These are phyloP conservation scores for Orobanche coerulescens DNA, from an alignment of 257 asterid genomes.

Conservation along the genomic window DNA sequence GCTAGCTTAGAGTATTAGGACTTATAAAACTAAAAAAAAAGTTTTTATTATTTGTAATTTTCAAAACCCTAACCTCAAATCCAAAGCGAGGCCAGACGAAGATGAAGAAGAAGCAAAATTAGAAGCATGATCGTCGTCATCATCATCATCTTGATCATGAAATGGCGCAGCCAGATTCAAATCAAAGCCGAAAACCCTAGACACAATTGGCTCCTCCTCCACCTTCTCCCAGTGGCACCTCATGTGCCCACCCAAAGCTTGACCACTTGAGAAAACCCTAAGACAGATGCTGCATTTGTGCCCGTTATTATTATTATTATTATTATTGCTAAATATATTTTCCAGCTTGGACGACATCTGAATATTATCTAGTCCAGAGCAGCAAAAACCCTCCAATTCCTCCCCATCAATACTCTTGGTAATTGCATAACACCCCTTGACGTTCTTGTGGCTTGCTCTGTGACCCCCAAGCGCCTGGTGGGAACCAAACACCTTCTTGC, in stretches of 20 bases:
- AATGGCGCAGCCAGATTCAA: conserved; percentile 18
- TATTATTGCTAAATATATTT: no score
- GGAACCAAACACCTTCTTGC: conserved; percentile 76
- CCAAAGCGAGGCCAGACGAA: conserved; percentile 30
- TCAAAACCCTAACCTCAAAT: conserved; percentile 60
- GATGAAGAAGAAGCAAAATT: conserved; percentile 26
- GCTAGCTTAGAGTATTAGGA: no score
- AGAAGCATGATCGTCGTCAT: neutral
- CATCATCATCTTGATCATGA: conserved; percentile 20
- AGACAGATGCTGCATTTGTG: conserved; percentile 61
- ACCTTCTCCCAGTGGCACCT: conserved; percentile 72
- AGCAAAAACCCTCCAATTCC: neutral
- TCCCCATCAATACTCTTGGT: conserved; percentile 34
- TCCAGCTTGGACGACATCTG: conserved; percentile 5
- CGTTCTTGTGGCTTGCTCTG: conserved; percentile 83
- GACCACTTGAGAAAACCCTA: conserved; percentile 70
- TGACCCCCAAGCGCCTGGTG: conserved; percentile 86
- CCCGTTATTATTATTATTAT: neutral
- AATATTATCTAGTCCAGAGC: neutral
- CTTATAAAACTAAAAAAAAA: no score
- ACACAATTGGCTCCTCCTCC: neutral
- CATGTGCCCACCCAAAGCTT: conserved; percentile 77
- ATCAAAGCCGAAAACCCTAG: conserved; percentile 22
- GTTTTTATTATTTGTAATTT: no score
- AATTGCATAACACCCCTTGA: conserved; percentile 73